A percentile compares a stretch with the other conserved stretches of the same genome.
phyloP scores from a whole-genome alignment of 108 stramenopile genomes.

The Nitzschia palea region DNA sequence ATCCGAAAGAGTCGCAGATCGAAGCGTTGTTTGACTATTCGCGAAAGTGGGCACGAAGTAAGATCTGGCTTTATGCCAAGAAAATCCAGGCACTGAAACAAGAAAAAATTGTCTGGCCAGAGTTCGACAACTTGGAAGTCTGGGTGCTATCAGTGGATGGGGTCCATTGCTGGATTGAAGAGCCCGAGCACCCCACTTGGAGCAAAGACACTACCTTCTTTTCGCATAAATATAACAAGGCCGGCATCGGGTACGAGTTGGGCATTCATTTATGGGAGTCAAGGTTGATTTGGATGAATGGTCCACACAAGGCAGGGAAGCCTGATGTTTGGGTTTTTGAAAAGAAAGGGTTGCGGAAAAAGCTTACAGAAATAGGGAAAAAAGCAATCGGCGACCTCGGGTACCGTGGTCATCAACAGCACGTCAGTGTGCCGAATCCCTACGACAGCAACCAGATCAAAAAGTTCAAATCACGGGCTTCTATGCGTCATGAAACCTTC shows the following conservation, averaged over 20 bases:
- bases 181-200: slow-evolving; percentile 20
- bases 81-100: slow-evolving; percentile 9
- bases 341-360: not conserved
- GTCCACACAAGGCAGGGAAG: slow-evolving; percentile 35
- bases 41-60: not conserved
- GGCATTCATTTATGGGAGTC: not conserved
- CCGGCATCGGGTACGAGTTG: slow-evolving; percentile 16
- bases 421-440: not conserved
- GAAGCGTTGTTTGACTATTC: not conserved
- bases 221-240: slow-evolving; percentile 8
- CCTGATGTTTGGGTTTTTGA: slow-evolving; percentile 36
- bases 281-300: slow-evolving; percentile 42
- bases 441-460: not conserved
- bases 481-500: slow-evolving; percentile 18
- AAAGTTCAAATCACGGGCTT: slow-evolving; percentile 19
- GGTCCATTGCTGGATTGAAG: slow-evolving; percentile 14
- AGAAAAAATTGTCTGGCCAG: slow-evolving; percentile 26
- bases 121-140: not conserved
- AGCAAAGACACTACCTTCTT: slow-evolving; percentile 1
- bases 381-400: slow-evolving; percentile 25
- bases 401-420: not conserved
- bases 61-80: not conserved
- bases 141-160: slow-evolving; percentile 29
- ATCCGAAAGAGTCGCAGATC: slow-evolving; percentile 4
- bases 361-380: not conserved